phyloP scores from a whole-genome alignment of 2,329 filamentous ascomycete species.

The Amesomyces nigricolor region DNA sequence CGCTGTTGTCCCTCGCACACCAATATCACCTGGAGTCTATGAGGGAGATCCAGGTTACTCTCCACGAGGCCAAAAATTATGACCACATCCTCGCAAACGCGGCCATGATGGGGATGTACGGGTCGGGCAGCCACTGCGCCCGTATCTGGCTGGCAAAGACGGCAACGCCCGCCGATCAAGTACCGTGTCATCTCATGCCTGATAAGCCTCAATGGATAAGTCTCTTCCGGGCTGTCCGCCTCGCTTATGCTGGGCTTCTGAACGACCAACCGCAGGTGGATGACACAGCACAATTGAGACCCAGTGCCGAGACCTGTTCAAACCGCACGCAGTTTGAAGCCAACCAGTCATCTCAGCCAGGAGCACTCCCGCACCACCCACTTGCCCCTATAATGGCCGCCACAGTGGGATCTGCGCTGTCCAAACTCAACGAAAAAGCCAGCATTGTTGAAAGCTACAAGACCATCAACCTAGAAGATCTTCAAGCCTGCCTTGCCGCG shows the following conservation, averaged over 20 bases:
- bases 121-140: conserved; percentile 34
- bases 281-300: conserved; percentile 7
- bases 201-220: conserved; percentile 35
- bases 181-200: conserved; percentile 29
- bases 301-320: conserved; percentile 1
- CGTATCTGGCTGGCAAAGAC: conserved; percentile 32
- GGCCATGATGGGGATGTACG: conserved; percentile 39
- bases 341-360: neutral
- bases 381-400: conserved; percentile 21
- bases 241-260: conserved; percentile 32
- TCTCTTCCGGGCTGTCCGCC: conserved; percentile 34
- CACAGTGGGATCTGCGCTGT: conserved; percentile 19
- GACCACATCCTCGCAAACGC: conserved; percentile 36
- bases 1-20: conserved; percentile 32
- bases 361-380: conserved; percentile 8
- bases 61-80: conserved; percentile 30
- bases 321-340: neutral
- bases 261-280: neutral
- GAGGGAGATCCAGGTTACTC: conserved; percentile 32
- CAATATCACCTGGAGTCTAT: conserved; percentile 36
- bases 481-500: conserved; percentile 22
- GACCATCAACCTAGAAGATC: neutral
- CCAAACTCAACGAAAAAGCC: conserved; percentile 18
- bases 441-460: neutral
- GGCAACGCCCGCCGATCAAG: conserved; percentile 17